Percentiles rank a stretch among this genome's conserved stretches.
These are phyloP conservation scores for Globisporangium rhizosaccharum DNA, from an alignment of 352 stramenopile species.

Conservation along the genomic window DNA sequence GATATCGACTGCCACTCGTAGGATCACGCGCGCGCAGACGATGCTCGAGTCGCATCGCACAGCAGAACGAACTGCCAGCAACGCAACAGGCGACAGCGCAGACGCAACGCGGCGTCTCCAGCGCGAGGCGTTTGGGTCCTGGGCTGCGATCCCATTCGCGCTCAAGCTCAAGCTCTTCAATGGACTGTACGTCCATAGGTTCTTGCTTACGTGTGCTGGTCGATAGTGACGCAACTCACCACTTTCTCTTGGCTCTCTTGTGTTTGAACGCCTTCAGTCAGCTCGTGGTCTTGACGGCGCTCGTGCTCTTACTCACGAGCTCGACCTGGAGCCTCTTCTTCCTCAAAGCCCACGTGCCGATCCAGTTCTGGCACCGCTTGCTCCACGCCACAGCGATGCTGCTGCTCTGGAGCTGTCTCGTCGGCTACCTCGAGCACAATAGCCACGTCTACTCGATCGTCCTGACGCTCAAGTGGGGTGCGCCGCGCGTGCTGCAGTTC, in stretches of 20 bases:
- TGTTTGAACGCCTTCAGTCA: slow-evolving; percentile 25
- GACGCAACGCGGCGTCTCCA: not conserved
- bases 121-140: slow-evolving; percentile 16
- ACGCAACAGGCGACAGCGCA: not conserved
- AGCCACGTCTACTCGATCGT: slow-evolving; percentile 87
- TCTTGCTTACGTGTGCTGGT: too few species aligned
- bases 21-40: slow-evolving; percentile 13
- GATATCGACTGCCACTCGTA: not conserved
- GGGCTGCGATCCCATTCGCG: slow-evolving; percentile 30
- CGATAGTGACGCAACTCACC: not conserved
- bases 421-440: slow-evolving; percentile 88
- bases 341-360: slow-evolving; percentile 65
- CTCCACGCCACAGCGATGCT: slow-evolving; percentile 64
- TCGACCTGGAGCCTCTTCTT: slow-evolving; percentile 70
- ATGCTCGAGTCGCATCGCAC: slow-evolving; percentile 9
- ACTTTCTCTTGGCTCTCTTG: slow-evolving; percentile 3
- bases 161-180: slow-evolving; percentile 71
- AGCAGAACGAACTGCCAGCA: not conserved
- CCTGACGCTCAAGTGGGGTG: slow-evolving; percentile 78
- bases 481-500: slow-evolving; percentile 83
- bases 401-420: slow-evolving; percentile 76
- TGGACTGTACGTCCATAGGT: slow-evolving; percentile 34
- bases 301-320: slow-evolving; percentile 51
- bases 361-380: slow-evolving; percentile 70
- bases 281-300: slow-evolving; percentile 42